Base-by-base conservation (phyloP, 164 flowering plant genomes). In the Platanus orientalis region DNA sequence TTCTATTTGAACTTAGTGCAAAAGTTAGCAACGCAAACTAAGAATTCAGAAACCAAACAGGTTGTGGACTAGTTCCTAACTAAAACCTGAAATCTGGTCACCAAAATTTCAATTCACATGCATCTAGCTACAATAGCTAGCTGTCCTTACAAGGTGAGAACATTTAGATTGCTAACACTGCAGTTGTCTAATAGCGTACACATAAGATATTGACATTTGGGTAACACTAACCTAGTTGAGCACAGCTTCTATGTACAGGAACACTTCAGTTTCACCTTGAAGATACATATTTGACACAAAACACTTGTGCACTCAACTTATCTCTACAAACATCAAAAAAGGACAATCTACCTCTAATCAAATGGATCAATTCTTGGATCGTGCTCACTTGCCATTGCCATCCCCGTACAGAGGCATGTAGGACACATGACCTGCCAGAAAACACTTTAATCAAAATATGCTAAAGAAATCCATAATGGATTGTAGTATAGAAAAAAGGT, bases 361-460 rank as follows among this genome's bases (percentile, higher is more conserved):
- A 94, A 94, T 9, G 99, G 99, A 67, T 94, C 99, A 16, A 94
- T 91, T 49, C 99, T 69, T 26, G 97, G 99, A 69, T 94, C 99
- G 54, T 94, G 99, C 70, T 94, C 99, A 54, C 99, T 94, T 3
- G 99, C 99, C 99, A 94, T 94, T 42, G 89, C 96, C 93, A 89
- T 91, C 55, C 99, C 99, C 6, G 99, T 94, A 73, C 99, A 94
- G 11, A 94, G 96, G 74, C 99, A 94, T 26, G 99, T 94, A 4
- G 99, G 99, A 69, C 99, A 94, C 99, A 94, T 94, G 25, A 94
- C 99, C 98, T 94, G 82, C 68, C 66, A 52, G 24, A 51, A 36
- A n/a, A 44, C 24, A 51, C 45, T 21, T 25, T 23, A n/a, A 39
- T 2, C 30, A 57, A 48, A 17, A 16, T 63, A 52, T 19, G 5